A percentile compares a stretch with the other conserved stretches of the same genome.
These are phyloP conservation scores for Scheffersomyces stipitis DNA, from an alignment of 805 yeast genomes.

Conservation along the genomic window DNA sequence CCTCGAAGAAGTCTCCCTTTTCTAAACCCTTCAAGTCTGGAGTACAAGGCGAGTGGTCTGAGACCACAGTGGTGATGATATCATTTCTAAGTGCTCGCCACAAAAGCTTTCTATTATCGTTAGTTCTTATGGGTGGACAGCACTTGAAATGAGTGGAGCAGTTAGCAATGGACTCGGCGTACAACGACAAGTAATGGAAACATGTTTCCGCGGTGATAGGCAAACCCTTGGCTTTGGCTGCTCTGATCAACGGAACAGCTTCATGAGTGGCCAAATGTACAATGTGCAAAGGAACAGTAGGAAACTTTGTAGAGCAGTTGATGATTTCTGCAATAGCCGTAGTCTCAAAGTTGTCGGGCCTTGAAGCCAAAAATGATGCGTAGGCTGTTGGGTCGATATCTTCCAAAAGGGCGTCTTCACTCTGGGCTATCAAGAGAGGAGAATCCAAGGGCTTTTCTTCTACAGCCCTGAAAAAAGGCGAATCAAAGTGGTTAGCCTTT, in stretches of 20 bases:
- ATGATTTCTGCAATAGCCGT: constrained; percentile 78
- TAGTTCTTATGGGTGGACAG: constrained; percentile 90
- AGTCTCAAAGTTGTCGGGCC: constrained; percentile 88
- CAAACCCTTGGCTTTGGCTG: constrained; percentile 59
- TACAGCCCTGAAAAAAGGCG: constrained; percentile 23
- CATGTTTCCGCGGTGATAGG: constrained; percentile 90
- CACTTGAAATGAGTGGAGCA: constrained; percentile 86
- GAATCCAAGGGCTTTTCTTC: constrained; percentile 18
- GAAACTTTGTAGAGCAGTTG: constrained; percentile 54
- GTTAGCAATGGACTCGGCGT: constrained; percentile 74
- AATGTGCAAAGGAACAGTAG: constrained; percentile 73
- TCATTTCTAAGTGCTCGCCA: constrained; percentile 76
- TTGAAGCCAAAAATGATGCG: constrained; percentile 71
- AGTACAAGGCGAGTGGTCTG: constrained; percentile 96
- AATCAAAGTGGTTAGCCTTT: constrained; percentile 32
- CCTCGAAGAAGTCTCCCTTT: constrained; percentile 82
- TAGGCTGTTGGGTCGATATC: constrained; percentile 63
- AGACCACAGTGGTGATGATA: constrained; percentile 79
- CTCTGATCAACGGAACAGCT: constrained; percentile 69
- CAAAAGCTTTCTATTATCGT: constrained; percentile 64
- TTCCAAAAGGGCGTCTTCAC: constrained; percentile 35
- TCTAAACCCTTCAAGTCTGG: constrained; percentile 83
- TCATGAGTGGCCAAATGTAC: constrained; percentile 88
- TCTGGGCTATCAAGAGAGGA: constrained; percentile 46
- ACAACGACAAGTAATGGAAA: constrained; percentile 81